Evolutionary conservation across 2,329 filamentous ascomycete species (phyloP).

Genomic region (Biscogniauxia marginata): DNA sequence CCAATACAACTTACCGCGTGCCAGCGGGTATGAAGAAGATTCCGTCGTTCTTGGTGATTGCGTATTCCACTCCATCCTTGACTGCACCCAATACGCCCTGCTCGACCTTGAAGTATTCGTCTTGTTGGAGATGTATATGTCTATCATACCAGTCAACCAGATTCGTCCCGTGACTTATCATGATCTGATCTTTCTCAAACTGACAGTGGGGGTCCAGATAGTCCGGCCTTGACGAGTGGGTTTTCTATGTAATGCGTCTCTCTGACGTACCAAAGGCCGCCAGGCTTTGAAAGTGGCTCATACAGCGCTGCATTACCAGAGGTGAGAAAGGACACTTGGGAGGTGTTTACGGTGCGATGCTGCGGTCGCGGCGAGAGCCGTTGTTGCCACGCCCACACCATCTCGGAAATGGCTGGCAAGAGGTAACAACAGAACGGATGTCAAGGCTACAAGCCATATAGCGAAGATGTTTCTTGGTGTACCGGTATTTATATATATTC

Average conservation of each 20-base stretch:
- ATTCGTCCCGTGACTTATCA: too few species aligned
- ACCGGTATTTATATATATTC: too few species aligned
- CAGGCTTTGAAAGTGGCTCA: conserved; percentile 4
- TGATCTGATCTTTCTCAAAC: too few species aligned
- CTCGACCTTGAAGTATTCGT: conserved; percentile 20
- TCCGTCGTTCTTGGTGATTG: conserved; percentile 13
- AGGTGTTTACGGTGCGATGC: conserved; percentile 5
- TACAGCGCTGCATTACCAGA: conserved; percentile 8
- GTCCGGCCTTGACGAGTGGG: conserved; percentile 10
- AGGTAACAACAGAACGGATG: too few species aligned
- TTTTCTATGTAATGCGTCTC: conserved; percentile 19
- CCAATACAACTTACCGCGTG: conserved; percentile 14
- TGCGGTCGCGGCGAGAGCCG: conserved; percentile 19
- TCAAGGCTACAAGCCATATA: too few species aligned
- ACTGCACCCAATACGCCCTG: conserved; percentile 13
- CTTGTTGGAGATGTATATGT: conserved; percentile 19
- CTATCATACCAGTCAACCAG: conserved; percentile 3
- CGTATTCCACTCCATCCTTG: conserved; percentile 5
- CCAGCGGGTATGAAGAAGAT: conserved; percentile 10
- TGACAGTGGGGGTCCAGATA: conserved; percentile 18
- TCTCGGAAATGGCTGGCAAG: too few species aligned
- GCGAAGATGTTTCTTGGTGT: too few species aligned
- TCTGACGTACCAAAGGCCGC: conserved; percentile 10
- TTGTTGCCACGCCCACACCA: conserved; percentile 16
- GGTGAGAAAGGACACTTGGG: neutral